Evolutionary conservation across 306 rosid genomes (phyloP).

Genomic region (Oemleria cerasiformis): DNA sequence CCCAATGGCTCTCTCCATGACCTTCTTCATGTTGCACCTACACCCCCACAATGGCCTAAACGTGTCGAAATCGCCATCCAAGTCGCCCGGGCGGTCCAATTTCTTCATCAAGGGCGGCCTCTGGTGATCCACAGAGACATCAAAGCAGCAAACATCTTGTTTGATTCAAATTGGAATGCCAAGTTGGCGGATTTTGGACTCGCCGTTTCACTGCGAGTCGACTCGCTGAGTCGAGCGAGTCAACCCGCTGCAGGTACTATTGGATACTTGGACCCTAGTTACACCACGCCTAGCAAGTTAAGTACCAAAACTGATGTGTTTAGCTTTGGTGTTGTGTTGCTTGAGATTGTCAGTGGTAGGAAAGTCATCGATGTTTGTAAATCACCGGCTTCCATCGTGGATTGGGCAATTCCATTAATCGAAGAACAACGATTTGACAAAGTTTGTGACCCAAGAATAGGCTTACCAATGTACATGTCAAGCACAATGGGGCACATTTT

Average conservation of each 20-base stretch:
- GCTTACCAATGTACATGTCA: slow-evolving; percentile 17
- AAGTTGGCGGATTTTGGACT: slow-evolving; percentile 69
- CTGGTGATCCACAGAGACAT: slow-evolving; percentile 56
- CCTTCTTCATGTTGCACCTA: slow-evolving; percentile 24
- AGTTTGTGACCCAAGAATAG: slow-evolving; percentile 29
- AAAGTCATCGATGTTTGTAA: slow-evolving; percentile 43
- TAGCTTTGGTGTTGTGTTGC: slow-evolving; percentile 55
- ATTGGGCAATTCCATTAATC: slow-evolving; percentile 49
- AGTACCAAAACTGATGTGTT: slow-evolving; percentile 53
- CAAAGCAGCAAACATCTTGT: slow-evolving; percentile 50
- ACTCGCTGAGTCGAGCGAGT: not conserved
- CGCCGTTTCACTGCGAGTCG: slow-evolving; percentile 23
- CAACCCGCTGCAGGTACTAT: slow-evolving; percentile 53
- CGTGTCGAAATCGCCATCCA: slow-evolving; percentile 44
- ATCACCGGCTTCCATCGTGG: slow-evolving; percentile 36
- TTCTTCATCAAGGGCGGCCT: slow-evolving; percentile 46
- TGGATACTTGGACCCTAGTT: slow-evolving; percentile 58
- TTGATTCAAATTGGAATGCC: slow-evolving; percentile 43
- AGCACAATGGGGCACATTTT: slow-evolving; percentile 16
- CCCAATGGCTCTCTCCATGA: slow-evolving; percentile 57
- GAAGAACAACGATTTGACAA: not conserved
- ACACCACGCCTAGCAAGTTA: slow-evolving; percentile 40
- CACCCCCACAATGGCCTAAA: slow-evolving; percentile 38
- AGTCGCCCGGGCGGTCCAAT: slow-evolving; percentile 38
- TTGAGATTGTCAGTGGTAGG: slow-evolving; percentile 46